Evolutionary conservation across 306 rosid species (phyloP).

Genomic region (Macrotyloma uniflorum): DNA sequence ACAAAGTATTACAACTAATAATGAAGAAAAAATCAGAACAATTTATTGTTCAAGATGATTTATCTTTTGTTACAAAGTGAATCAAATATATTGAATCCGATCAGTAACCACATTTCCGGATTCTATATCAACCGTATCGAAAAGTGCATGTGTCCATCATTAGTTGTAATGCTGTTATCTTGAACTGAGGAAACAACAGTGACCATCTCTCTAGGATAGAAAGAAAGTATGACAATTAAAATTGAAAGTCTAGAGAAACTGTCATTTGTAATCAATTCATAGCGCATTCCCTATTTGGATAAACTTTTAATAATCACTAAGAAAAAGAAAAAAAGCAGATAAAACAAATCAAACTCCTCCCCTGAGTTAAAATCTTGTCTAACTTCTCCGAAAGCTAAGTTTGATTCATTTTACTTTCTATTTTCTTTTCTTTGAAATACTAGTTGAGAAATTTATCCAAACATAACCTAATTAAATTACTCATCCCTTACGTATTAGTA

Average conservation of each 20-base stretch:
- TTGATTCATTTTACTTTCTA: background rate
- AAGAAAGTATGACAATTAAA: background rate
- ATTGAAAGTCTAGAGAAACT: background rate
- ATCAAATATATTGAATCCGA: background rate
- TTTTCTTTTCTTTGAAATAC: background rate
- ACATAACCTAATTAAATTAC: background rate
- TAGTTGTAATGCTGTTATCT: constrained; percentile 1
- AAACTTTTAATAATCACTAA: background rate
- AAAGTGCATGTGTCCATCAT: background rate
- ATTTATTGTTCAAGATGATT: background rate
- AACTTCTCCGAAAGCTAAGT: background rate
- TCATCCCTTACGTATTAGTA: background rate
- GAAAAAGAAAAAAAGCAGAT: background rate
- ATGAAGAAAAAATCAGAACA: background rate
- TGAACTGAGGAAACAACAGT: background rate
- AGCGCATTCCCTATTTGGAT: background rate
- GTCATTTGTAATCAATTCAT: background rate
- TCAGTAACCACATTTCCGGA: constrained; percentile 16
- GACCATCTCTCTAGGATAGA: background rate
- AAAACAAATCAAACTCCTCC: background rate
- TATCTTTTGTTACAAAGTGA: constrained; percentile 16
- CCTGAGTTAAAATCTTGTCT: background rate
- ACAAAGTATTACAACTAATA: background rate
- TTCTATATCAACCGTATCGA: background rate
- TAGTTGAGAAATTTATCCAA: background rate